Base-by-base conservation (phyloP, 2,329 filamentous ascomycete species). In the Pestalotiopsis sp. region DNA sequence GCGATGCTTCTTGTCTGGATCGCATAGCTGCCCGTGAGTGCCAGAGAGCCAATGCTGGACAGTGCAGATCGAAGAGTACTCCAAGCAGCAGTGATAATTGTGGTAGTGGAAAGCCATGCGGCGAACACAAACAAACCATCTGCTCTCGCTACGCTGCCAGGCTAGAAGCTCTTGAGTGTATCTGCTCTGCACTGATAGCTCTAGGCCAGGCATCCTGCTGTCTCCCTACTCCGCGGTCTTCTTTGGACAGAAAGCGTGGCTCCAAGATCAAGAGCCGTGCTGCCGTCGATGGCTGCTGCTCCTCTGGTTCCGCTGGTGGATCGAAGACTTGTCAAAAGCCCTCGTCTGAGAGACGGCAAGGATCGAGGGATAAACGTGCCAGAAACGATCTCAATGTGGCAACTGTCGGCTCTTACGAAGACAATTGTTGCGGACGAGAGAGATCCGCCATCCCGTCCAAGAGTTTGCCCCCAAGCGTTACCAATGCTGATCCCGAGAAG, bases 151-250 rank as follows among this genome's bases (percentile, higher is more conserved):
- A 87, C 66, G 79, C 77, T 1, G 78, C 79, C 2, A 83, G 73
- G 14, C 80, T 88, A 1, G 75, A 82, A 59, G 82, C 85, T 4
- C 75, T 88, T 1, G 86, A 86, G 3, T 88, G 86, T 73, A 84
- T 88, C 70, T 88, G 86, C 68, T 82, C 85, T 20, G 81, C 84
- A 23, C 80, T 88, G 17, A 69, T 88, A 36, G 82, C 85, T 9
- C 78, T 87, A 20, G 85, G 86, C 0, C 80, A 85, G 67, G 84
- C 88, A 70, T 81, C 85, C 0, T 77, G 75, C 69, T 75, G 76
- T 60, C 69, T 56, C 7, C 52, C 31, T 23, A 6, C 57, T 7
- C 23, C 23, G 4, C 57, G 38, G 31, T 14, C 52, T 13, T 17
- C 25, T 31, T 9, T 27, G 38, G 27, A 49, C n/a, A 13, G 14